Evolutionary conservation across 352 stramenopile genomes (phyloP).

Genomic region (Pythium plurisporium): DNA sequence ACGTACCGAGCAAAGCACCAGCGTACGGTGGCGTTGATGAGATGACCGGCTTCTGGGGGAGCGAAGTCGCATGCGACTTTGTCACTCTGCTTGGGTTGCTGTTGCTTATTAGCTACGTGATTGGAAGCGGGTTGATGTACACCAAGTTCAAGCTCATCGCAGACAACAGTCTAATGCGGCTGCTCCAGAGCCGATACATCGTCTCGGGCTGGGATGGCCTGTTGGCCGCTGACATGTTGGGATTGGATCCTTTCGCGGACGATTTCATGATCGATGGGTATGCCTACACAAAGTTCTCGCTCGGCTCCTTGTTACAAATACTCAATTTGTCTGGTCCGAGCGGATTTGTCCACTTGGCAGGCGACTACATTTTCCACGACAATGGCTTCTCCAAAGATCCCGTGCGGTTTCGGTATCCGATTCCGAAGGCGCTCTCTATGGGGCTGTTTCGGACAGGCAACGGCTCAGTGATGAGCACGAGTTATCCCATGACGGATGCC

Average conservation of each 20-base stretch:
- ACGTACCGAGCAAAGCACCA: constrained; percentile 20
- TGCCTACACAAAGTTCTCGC: constrained; percentile 28
- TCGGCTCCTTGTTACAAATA: constrained; percentile 41
- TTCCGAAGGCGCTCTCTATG: constrained; percentile 35
- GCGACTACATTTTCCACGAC: constrained; percentile 49
- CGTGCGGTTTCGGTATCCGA: constrained; percentile 28
- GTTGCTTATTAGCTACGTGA: constrained; percentile 21
- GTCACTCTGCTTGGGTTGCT: constrained; percentile 33
- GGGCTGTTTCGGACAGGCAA: constrained; percentile 19
- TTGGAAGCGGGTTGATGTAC: constrained; percentile 24
- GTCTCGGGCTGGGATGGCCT: constrained; percentile 52
- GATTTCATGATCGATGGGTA: constrained; percentile 20
- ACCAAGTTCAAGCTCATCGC: constrained; percentile 36
- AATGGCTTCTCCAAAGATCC: constrained; percentile 34
- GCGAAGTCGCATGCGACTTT: constrained; percentile 50
- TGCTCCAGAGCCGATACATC: constrained; percentile 46
- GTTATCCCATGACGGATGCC: background rate
- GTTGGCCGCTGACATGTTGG: constrained; percentile 32
- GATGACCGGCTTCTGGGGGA: constrained; percentile 45
- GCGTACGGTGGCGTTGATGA: constrained; percentile 36
- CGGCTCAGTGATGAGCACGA: background rate
- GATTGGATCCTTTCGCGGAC: constrained; percentile 36
- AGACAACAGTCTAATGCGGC: constrained; percentile 40
- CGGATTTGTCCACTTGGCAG: constrained; percentile 36
- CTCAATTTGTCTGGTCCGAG: constrained; percentile 49